These are phyloP conservation scores for Lomentospora prolificans DNA, from an alignment of 2,329 filamentous ascomycete species.

Conservation along the genomic window DNA sequence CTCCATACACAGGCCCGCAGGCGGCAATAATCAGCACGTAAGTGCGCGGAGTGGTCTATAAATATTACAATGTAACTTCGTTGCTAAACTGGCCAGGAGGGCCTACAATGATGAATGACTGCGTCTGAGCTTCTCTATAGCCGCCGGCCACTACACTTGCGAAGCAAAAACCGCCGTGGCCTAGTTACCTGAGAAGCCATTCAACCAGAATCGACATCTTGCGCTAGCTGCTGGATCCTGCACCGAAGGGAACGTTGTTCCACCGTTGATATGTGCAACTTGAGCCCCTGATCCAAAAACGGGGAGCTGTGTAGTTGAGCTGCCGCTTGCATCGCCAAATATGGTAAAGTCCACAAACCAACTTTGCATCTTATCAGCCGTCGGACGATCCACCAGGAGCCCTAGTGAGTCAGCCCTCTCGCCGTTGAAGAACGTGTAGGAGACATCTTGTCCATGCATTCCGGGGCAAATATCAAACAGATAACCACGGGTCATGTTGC, in stretches of 20 bases:
- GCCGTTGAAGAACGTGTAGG: conserved; percentile 39
- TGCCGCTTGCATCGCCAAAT: neutral
- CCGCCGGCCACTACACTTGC: no score
- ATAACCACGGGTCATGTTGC: conserved; percentile 37
- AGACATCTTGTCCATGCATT: conserved; percentile 39
- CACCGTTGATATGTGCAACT: neutral
- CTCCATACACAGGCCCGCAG: no score
- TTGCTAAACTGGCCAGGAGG: no score
- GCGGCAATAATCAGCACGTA: no score
- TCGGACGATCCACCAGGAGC: conserved; percentile 14
- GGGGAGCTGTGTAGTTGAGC: neutral
- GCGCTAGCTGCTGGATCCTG: neutral
- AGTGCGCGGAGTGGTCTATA: no score
- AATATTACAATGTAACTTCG: no score
- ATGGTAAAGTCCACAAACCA: conserved; percentile 22
- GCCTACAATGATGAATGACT: no score
- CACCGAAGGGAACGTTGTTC: neutral
- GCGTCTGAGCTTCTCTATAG: no score
- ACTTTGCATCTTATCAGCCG: conserved; percentile 20
- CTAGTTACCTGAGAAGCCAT: no score
- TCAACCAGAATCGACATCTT: neutral
- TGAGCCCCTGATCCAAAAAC: neutral
- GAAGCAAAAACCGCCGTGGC: no score
- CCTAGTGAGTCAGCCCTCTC: conserved; percentile 11
- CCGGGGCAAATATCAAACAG: conserved; percentile 39